Evolutionary conservation across 2,329 filamentous ascomycete species (phyloP), one percentile per base, ranked within the genome.

Genomic region (Chaetomiaceae sp.): DNA sequence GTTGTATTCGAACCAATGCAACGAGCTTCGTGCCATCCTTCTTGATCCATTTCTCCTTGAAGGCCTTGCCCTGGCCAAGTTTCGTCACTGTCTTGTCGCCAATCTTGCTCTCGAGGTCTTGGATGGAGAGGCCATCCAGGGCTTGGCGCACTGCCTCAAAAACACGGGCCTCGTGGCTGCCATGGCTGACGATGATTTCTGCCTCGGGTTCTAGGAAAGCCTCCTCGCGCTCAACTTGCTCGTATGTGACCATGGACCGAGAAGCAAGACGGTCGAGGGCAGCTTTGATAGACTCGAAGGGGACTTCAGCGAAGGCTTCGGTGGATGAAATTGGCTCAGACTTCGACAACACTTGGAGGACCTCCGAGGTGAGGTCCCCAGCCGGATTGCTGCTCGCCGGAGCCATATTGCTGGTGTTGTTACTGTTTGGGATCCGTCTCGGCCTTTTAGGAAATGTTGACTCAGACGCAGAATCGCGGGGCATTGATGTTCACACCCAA

Each of bases 1-100:
- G 14, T 9, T 27, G 9, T 9, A 45, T 10, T 23, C 13, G 50
- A 67, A 80, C 80, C 62, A 74, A 71, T 56, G 78, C 76, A 43
- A 80, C 71, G 48, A 82, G 69, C 38, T 76, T 66, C 46, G 58
- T 77, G 58, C 79, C 78, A 21, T 79, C 76, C 62, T 81, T 77
- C 58, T 77, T 80, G 58, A 87, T 86, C 84, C 84, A 87, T 67
- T 85, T 86, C 70, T 84, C 80, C 67, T 82, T 95, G 76, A 97
- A 96, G 30, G 92, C 92, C 74, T 94, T 95, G 64, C 90, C 90
- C 69, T 94, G 87, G n/a, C 94, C 94, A 56, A 96, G 77, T 73
- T 89, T 92, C 45, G 85, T 78, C 40, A 82, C 85, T 43, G 75
- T 84, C 69, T 89, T 88, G 69, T 87, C 83, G 51, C 87, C 86